Evolutionary conservation across 257 asterid species (phyloP), one percentile per base, ranked within the genome.

Genomic region (Agastache rugosa): DNA sequence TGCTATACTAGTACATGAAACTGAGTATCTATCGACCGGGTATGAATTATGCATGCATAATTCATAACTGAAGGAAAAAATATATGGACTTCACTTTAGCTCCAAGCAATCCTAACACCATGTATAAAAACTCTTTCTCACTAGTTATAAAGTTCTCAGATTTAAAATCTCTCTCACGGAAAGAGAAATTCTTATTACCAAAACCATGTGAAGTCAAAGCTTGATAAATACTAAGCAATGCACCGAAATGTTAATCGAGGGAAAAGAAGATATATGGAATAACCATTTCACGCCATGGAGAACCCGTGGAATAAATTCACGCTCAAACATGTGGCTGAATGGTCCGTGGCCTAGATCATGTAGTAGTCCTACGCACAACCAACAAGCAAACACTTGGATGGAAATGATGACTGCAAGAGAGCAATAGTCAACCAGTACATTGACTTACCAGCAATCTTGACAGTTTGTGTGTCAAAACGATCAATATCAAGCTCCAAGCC

Each of bases 321-420:
- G 88, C 85, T 93, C 97, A 85, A 93, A 93, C 88, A 75, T 85
- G 86, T 93, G 98, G 85, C 97, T 93, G 83, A 90, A 93, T 76
- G 98, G 98, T 67, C 98, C 98, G 78, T 93, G 98, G 60, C 98
- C 98, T 75, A 93, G 80, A 82, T 93, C 98, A 77, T 93, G 98
- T 69, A 93, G 88, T 81, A 91, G 88, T 77, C 98, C 98, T 93
- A 81, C 69, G 83, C 51, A 77, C 23, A 75, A 70, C 71, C 74
- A 78, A 47, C 74, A 62, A 75, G 67, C 71, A 45, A 59, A 80
- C 41, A 73, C 58, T n/a, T 77, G 66, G 67, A 34, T 67, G 39
- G 45, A 64, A 19, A 69, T 54, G 67, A 44, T 35, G 50, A 68
- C 76, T 11, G 73, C 20, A 70, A 70, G 19, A 70, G 60, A 63